Base-by-base conservation (phyloP, 2,329 filamentous ascomycete species). In the Fusarium sp. region DNA sequence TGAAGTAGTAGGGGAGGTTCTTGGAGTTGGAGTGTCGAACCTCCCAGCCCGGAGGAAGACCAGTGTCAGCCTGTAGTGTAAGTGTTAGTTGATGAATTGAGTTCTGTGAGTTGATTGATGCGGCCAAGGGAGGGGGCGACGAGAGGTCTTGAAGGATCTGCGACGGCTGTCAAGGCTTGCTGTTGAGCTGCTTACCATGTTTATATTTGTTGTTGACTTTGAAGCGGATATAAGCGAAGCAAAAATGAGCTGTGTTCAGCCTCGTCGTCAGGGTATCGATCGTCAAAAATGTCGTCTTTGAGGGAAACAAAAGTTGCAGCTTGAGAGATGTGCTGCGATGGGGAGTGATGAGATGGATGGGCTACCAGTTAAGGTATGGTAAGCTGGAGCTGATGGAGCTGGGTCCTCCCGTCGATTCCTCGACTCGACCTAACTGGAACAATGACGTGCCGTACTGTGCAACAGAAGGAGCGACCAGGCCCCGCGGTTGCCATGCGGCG, bases 1-100 rank as follows among this genome's bases (percentile, higher is more conserved):
- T 97, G 92, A 98, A 98, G 87, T 98, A 99, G 87, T 99, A 99
- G 41, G 96, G 96, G 39, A 98, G 92, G 84, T 97, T 97, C 87
- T 98, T 98, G 83, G 94, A 97, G 86, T 98, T 97, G 83, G 94
- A 97, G 85, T 97, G 94, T 82, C 96, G 94, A 80, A 99, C 94
- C 85, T 98, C 96, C 95, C 95, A 98, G 82, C 91, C 90, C 54
- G 90, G 82, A 70, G 95, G 95, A 72, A 98, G 90, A 81, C 95
- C 95, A 76, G 92, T 91, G 62, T 94, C 92, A 79, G 88, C 84
- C 90, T 92, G 76, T 15, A 17, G 55, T 35, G 33, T 10, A 31
- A 27, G 17, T 31, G 59, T 74, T 62, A 75, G 70, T 42, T 31
- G 15, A 25, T 52, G 39, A 8, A 46, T n/a, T 38, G 62, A 42